phyloP scores from a whole-genome alignment of 2,329 filamentous ascomycete species.

The Alternaria alternata region DNA sequence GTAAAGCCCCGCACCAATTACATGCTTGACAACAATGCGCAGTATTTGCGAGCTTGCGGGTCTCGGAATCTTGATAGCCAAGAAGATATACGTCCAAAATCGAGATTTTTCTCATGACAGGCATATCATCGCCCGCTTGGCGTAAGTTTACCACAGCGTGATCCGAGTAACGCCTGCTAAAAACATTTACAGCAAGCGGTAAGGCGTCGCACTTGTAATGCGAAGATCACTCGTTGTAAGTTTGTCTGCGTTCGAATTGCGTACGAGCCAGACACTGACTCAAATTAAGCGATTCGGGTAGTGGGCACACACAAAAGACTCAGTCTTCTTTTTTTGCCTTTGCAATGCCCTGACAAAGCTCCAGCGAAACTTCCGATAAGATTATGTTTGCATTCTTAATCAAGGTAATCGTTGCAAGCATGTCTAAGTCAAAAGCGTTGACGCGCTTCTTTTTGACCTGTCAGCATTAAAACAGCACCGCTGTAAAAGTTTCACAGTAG shows the following conservation, averaged over 20 bases:
- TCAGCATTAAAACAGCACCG: too few relatives aligned
- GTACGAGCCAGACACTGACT: too few relatives aligned
- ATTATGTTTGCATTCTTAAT: background rate
- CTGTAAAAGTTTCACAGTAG: too few relatives aligned
- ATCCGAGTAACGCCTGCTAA: background rate
- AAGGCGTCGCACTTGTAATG: conserved; percentile 29
- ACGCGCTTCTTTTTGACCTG: too few relatives aligned
- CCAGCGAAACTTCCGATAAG: too few relatives aligned
- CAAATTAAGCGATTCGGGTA: conserved; percentile 11
- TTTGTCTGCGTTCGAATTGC: background rate
- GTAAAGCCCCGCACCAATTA: background rate
- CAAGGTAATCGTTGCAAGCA: background rate
- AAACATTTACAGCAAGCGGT: conserved; percentile 13
- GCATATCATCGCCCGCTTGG: conserved; percentile 7
- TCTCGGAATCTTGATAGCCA: too few relatives aligned
- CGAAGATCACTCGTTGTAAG: conserved; percentile 20
- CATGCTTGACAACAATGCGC: background rate
- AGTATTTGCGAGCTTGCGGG: too few relatives aligned
- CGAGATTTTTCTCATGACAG: background rate
- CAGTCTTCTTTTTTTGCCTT: background rate
- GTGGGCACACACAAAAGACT: background rate
- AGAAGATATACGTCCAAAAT: too few relatives aligned
- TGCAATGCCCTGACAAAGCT: background rate
- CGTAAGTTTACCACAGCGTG: background rate
- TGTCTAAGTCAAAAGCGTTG: background rate